Conservation (phyloP, 345 rosid genomes). For the Nephelium lappaceum region DNA sequence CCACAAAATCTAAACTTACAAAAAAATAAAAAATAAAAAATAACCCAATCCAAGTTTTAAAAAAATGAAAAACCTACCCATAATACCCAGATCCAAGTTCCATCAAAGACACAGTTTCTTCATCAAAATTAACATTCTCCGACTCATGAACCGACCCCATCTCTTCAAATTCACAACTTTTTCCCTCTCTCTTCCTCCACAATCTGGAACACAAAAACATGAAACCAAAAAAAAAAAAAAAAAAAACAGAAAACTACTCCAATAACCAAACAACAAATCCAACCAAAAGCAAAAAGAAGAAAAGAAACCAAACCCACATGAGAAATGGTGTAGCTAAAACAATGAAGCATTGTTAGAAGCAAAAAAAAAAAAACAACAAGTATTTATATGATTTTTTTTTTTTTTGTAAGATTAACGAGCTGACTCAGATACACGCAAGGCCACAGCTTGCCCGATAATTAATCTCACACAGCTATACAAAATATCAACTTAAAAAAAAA, state of each 20-base stretch:
- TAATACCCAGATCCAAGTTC: constrained; percentile 61
- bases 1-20: neutral
- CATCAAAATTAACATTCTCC: constrained; percentile 17
- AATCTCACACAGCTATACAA: constrained; percentile 14
- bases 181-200: constrained; percentile 10
- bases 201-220: constrained; percentile 13
- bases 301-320: neutral
- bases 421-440: constrained; percentile 11
- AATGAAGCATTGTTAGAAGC: neutral
- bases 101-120: constrained; percentile 18
- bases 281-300: neutral
- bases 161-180: constrained; percentile 6
- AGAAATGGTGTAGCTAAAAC: neutral
- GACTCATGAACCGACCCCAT: constrained; percentile 16
- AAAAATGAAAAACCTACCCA: constrained; percentile 49
- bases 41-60: neutral
- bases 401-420: constrained; percentile 5
- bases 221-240: neutral
- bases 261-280: neutral
- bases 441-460: constrained; percentile 16
- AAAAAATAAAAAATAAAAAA: neutral
- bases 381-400: neutral
- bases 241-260: neutral
- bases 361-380: neutral
- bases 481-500: neutral